A percentile compares a stretch with the other conserved stretches of the same genome.
These are phyloP conservation scores for Phaffia tasmanica DNA, from an alignment of 768 basidiomycete species.

Conservation along the genomic window DNA sequence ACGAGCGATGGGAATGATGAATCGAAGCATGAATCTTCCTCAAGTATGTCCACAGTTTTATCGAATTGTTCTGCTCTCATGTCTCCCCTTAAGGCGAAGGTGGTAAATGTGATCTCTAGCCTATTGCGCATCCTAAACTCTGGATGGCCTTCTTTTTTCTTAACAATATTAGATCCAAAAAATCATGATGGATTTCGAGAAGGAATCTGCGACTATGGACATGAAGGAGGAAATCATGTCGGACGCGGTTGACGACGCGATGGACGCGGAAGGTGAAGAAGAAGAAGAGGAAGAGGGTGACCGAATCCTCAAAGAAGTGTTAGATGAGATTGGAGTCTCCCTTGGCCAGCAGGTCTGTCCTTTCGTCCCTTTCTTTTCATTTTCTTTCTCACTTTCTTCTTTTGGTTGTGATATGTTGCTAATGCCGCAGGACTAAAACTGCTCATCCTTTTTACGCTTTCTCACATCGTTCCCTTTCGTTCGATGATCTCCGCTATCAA, in stretches of 20 bases:
- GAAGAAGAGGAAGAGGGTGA: conserved; percentile 95
- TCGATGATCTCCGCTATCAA: background rate
- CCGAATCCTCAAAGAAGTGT: conserved; percentile 84
- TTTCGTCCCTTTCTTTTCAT: background rate
- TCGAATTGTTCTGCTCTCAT: background rate
- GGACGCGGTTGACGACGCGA: conserved; percentile 92
- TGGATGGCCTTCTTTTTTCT: background rate
- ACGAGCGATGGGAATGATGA: conserved; percentile 96
- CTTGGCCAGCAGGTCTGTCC: conserved; percentile 59
- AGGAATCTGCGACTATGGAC: conserved; percentile 95
- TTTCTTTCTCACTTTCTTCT: too few species aligned
- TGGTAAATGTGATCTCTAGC: too few species aligned
- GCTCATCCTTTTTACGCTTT: background rate
- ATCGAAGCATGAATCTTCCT: conserved; percentile 86
- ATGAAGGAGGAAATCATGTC: conserved; percentile 99
- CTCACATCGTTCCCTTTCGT: background rate
- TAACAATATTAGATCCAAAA: conserved; percentile 55
- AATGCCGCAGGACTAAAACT: too few species aligned
- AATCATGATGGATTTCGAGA: conserved; percentile 98
- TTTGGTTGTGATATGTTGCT: background rate
- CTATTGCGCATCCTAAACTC: background rate
- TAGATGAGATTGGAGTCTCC: conserved; percentile 92
- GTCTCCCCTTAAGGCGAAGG: background rate
- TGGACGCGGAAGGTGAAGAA: conserved; percentile 72
- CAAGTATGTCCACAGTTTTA: conserved; percentile 30